Evolutionary conservation across 73 alveolate species (phyloP).

Genomic region (Loxodes magnus): DNA sequence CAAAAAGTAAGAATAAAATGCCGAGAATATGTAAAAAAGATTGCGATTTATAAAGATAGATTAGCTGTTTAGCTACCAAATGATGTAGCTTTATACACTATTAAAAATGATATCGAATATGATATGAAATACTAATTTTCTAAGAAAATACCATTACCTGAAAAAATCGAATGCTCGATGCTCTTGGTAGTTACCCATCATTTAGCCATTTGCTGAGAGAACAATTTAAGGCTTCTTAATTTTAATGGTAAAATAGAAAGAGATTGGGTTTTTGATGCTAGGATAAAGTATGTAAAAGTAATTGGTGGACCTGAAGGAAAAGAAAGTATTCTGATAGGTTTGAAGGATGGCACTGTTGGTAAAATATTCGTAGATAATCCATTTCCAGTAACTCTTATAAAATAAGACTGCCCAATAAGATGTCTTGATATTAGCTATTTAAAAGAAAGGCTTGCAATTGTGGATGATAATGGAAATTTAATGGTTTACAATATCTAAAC

Average conservation of each 20-base stretch:
- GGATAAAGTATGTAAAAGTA: conserved; percentile 70
- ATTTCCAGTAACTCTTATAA: conserved; percentile 89
- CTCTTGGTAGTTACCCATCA: not conserved
- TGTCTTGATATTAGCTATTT: conserved; percentile 70
- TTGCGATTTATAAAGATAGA: conserved; percentile 79
- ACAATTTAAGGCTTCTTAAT: conserved; percentile 19
- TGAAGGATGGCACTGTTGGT: conserved; percentile 65
- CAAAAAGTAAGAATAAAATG: conserved; percentile 70
- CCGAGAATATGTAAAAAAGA: conserved; percentile 75
- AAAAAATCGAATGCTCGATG: conserved; percentile 11
- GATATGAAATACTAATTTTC: conserved; percentile 69
- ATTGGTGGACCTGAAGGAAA: conserved; percentile 94
- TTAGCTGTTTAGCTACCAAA: conserved; percentile 83
- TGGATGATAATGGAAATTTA: conserved; percentile 69
- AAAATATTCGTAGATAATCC: conserved; percentile 92
- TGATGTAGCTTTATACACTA: conserved; percentile 61
- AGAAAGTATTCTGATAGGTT: conserved; percentile 91
- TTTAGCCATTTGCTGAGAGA: conserved; percentile 5
- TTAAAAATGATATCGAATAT: conserved; percentile 51
- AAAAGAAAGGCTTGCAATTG: conserved; percentile 70
- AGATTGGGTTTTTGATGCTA: conserved; percentile 85
- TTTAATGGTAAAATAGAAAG: conserved; percentile 64
- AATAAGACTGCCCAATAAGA: conserved; percentile 72
- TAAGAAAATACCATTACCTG: conserved; percentile 1
- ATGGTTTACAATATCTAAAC: conserved; percentile 63